These are phyloP conservation scores for Plasmodium chabaudi DNA, from an alignment of 169 alveolate species.

Conservation along the genomic window DNA sequence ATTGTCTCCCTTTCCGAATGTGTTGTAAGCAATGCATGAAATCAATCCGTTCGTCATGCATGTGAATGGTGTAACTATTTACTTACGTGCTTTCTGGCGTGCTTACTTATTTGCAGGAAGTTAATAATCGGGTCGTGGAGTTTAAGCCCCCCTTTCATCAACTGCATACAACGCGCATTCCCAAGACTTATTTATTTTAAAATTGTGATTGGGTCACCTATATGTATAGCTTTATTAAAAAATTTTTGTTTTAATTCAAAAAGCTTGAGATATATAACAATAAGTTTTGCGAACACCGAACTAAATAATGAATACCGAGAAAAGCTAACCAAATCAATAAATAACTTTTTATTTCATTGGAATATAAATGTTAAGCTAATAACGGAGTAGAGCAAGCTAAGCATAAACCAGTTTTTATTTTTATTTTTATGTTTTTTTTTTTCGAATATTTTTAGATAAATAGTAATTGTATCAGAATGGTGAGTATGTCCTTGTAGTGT, in stretches of 20 bases:
- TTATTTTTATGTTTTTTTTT: no score
- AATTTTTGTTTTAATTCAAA: slow-evolving; percentile 40
- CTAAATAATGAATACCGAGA: slow-evolving; percentile 18
- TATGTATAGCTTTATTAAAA: slow-evolving; percentile 41
- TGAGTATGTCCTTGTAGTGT: no score
- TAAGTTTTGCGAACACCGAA: not conserved
- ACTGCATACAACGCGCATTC: slow-evolving; percentile 28
- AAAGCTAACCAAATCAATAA: slow-evolving; percentile 13
- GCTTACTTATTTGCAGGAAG: not conserved
- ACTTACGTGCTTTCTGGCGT: no score
- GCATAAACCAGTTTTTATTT: no score
- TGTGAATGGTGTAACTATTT: not conserved
- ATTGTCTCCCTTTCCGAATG: slow-evolving; percentile 14
- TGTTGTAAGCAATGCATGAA: slow-evolving; percentile 17
- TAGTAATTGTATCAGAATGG: no score
- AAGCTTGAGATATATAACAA: slow-evolving; percentile 7
- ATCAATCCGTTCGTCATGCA: not conserved
- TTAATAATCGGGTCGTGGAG: slow-evolving; percentile 34
- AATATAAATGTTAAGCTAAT: slow-evolving; percentile 18
- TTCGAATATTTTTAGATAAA: no score
- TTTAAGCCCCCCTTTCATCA: slow-evolving; percentile 17
- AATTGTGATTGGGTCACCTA: slow-evolving; percentile 6
- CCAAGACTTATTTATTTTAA: slow-evolving; percentile 25
- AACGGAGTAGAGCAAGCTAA: slow-evolving; percentile 2
- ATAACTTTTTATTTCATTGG: slow-evolving; percentile 30